phyloP scores from a whole-genome alignment of 768 basidiomycete genomes.

The Austroboletus eburneus region DNA sequence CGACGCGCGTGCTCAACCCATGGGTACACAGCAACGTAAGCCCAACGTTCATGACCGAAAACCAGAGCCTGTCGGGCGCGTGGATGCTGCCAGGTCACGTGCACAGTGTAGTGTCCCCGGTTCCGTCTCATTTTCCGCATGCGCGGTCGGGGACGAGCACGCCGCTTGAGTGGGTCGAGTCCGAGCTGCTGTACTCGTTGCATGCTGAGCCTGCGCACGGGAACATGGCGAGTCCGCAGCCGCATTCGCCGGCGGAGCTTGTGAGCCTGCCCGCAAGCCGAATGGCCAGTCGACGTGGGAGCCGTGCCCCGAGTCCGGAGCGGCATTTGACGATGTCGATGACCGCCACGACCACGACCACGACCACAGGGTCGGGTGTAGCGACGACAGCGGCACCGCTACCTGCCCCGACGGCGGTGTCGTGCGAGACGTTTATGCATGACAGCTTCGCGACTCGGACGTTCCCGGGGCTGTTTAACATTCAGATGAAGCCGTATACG shows the following conservation, averaged over 20 bases:
- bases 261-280: slow-evolving; percentile 25
- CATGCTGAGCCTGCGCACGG: neutral
- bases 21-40: slow-evolving; percentile 47
- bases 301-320: slow-evolving; percentile 60
- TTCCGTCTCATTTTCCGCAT: slow-evolving; percentile 33
- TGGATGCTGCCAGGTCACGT: slow-evolving; percentile 25
- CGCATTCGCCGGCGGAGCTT: slow-evolving; percentile 23
- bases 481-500: slow-evolving; percentile 62
- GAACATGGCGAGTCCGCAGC: slow-evolving; percentile 7
- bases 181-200: slow-evolving; percentile 68
- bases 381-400: too few species aligned
- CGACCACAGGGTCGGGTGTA: too few species aligned
- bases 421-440: slow-evolving; percentile 55
- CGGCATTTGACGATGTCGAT: too few species aligned
- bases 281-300: slow-evolving; percentile 33
- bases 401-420: too few species aligned
- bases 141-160: slow-evolving; percentile 40
- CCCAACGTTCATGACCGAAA: slow-evolving; percentile 27
- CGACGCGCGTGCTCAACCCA: slow-evolving; percentile 60
- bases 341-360: slow-evolving; percentile 9
- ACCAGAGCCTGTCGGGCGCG: slow-evolving; percentile 15
- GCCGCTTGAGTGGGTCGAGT: slow-evolving; percentile 77
- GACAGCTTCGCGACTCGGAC: slow-evolving; percentile 47
- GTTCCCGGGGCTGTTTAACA: slow-evolving; percentile 48
- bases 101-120: slow-evolving; percentile 39